Evolutionary conservation across 2,329 filamentous ascomycete species (phyloP).

Genomic region (Aspergillus brasiliensis): DNA sequence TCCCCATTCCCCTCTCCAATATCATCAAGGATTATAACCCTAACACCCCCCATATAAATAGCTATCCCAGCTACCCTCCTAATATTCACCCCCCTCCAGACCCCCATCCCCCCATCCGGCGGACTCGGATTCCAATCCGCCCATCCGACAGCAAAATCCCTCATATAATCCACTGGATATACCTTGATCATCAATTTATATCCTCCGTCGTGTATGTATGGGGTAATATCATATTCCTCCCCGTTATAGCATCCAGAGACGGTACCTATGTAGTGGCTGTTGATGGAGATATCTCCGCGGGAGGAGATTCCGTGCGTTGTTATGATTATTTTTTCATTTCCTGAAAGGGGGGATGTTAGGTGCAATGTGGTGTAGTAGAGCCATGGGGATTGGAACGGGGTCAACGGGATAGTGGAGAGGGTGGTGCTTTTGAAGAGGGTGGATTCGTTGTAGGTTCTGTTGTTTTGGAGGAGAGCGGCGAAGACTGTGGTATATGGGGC

Average conservation of each 20-base stretch:
- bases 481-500: constrained; percentile 58
- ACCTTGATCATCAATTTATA: constrained; percentile 59
- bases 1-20: background rate
- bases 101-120: constrained; percentile 63
- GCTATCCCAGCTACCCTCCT: too few relatives aligned
- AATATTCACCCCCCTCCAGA: constrained; percentile 63
- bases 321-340: constrained; percentile 53
- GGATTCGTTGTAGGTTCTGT: constrained; percentile 52
- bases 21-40: too few relatives aligned
- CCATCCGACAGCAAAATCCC: constrained; percentile 62
- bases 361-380: constrained; percentile 59
- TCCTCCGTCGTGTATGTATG: constrained; percentile 34
- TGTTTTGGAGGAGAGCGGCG: constrained; percentile 53
- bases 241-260: constrained; percentile 61
- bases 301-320: constrained; percentile 63
- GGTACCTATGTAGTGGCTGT: constrained; percentile 56
- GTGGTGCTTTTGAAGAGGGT: constrained; percentile 60
- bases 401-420: constrained; percentile 47
- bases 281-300: constrained; percentile 62
- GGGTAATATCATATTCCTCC: constrained; percentile 57
- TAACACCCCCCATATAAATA: too few relatives aligned
- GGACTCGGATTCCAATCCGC: constrained; percentile 66
- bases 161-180: constrained; percentile 61
- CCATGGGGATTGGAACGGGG: constrained; percentile 59
- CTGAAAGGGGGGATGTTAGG: constrained; percentile 30